Conservation (phyloP, 352 stramenopile genomes). For the Globisporangium emineosum region DNA sequence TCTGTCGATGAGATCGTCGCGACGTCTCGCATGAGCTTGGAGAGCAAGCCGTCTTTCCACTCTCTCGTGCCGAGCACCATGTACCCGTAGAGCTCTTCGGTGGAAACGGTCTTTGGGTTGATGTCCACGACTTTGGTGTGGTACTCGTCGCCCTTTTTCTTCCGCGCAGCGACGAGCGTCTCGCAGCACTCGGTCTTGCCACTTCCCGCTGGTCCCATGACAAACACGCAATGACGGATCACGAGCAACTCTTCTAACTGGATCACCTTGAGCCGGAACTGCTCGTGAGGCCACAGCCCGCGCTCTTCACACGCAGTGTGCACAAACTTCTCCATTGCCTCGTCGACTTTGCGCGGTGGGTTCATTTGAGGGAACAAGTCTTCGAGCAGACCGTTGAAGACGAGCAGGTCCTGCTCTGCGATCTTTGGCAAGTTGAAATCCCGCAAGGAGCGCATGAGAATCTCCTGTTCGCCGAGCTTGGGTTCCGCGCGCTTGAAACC, state of each 20-base stretch:
- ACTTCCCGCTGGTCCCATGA: slow-evolving; percentile 92
- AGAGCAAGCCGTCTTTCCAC: slow-evolving; percentile 95
- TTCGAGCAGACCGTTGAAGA: slow-evolving; percentile 92
- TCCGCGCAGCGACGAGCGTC: slow-evolving; percentile 83
- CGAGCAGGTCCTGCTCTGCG: slow-evolving; percentile 88
- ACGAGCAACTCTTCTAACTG: slow-evolving; percentile 93
- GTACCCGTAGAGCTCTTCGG: slow-evolving; percentile 95
- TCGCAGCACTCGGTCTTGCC: slow-evolving; percentile 94
- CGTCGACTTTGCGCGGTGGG: slow-evolving; percentile 86
- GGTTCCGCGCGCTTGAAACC: slow-evolving; percentile 92
- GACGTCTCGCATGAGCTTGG: slow-evolving; percentile 93
- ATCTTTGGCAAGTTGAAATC: slow-evolving; percentile 98
- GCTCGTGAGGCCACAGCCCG: slow-evolving; percentile 88
- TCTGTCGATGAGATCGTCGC: slow-evolving; percentile 62
- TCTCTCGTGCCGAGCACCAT: slow-evolving; percentile 93
- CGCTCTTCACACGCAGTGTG: slow-evolving; percentile 88
- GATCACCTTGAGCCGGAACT: slow-evolving; percentile 94
- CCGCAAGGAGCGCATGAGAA: slow-evolving; percentile 93
- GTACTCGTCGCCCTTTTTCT: slow-evolving; percentile 63
- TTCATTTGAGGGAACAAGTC: slow-evolving; percentile 93
- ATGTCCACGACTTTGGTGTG: slow-evolving; percentile 83
- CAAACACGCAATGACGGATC: slow-evolving; percentile 94
- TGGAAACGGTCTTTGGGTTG: slow-evolving; percentile 96
- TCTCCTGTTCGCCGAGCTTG: slow-evolving; percentile 89
- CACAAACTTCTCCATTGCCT: slow-evolving; percentile 89